Conservation (phyloP, 148 eudicot species). For the Rheum nobile region DNA sequence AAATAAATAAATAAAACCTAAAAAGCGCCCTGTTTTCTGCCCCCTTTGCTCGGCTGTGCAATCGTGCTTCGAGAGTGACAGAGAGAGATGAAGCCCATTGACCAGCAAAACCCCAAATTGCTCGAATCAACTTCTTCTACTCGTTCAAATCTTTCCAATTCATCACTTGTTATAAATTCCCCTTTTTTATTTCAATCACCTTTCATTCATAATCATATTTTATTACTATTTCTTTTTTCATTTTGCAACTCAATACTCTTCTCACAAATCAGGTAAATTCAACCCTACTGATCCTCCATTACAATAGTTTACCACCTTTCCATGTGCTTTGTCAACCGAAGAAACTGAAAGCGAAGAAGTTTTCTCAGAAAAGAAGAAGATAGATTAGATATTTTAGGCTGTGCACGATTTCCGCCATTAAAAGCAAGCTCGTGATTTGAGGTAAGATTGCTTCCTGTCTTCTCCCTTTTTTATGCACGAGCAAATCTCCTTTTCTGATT, state of each 20-base stretch:
- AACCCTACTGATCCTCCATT: background rate
- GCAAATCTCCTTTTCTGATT: constrained; percentile 1
- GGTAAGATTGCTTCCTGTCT: constrained; percentile 15
- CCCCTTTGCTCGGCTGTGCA: constrained; percentile 1
- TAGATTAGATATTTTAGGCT: constrained; percentile 9
- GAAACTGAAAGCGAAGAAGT: constrained; percentile 13
- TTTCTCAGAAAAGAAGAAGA: constrained; percentile 12
- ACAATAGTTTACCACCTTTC: background rate
- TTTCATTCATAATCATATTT: background rate
- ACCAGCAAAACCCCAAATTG: background rate
- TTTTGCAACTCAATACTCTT: background rate
- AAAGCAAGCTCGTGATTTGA: constrained; percentile 17
- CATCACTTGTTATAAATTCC: background rate
- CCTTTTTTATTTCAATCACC: background rate
- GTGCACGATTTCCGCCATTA: constrained; percentile 14
- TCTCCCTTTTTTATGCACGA: constrained; percentile 4
- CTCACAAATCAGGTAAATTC: background rate
- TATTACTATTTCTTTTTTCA: background rate
- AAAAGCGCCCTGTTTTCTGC: background rate
- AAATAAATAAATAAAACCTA: background rate
- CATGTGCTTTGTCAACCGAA: constrained; percentile 30
- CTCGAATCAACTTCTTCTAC: background rate
- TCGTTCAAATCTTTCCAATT: background rate
- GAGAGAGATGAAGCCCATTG: background rate
- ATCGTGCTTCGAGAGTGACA: constrained; percentile 6